Conservation (phyloP, 2,329 filamentous ascomycete species). For the Pseudogymnoascus sp. region DNA sequence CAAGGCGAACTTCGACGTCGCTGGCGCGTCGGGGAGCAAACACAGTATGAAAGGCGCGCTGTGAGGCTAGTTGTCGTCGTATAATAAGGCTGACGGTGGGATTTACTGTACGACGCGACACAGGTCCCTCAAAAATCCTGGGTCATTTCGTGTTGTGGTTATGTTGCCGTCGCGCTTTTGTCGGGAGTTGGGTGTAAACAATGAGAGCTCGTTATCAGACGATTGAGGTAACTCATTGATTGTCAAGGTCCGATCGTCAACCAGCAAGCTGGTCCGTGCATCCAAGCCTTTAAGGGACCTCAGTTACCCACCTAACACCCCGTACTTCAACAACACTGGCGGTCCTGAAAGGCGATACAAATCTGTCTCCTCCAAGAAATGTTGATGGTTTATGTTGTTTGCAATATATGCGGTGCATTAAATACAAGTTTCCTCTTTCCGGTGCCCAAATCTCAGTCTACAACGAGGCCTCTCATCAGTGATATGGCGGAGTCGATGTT, state of each 20-base stretch:
- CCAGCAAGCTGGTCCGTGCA: constrained; percentile 4
- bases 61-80: not conserved
- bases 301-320: not conserved
- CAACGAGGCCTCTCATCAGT: not conserved
- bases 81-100: not conserved
- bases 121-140: not conserved
- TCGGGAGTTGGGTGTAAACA: constrained; percentile 2
- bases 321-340: not conserved
- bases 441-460: not conserved
- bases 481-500: not conserved
- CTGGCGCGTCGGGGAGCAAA: not conserved
- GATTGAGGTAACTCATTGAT: not conserved
- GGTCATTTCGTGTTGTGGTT: not conserved
- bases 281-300: not conserved
- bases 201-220: constrained; percentile 6
- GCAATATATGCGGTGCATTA: not conserved
- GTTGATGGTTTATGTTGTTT: not conserved
- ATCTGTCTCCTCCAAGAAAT: not conserved
- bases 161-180: constrained; percentile 5
- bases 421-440: not conserved
- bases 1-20: not conserved
- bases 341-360: not conserved
- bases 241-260: constrained; percentile 3
- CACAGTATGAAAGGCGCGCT: not conserved
- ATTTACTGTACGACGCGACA: not conserved